Evolutionary conservation across 768 basidiomycete genomes (phyloP).

Genomic region (Coprinellus aureogranulatus): DNA sequence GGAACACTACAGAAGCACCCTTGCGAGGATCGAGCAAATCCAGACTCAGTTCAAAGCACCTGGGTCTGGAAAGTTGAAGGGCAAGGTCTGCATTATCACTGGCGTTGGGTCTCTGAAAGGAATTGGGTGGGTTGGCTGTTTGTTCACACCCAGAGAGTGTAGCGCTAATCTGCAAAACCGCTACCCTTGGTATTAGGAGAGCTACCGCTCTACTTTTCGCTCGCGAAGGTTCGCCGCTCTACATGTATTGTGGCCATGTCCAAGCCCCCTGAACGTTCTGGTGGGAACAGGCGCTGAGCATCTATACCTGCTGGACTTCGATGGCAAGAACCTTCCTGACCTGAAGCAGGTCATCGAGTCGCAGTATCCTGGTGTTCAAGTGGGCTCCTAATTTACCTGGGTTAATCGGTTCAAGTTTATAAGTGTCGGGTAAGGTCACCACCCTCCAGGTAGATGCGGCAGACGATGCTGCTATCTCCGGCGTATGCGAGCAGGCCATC

Average conservation of each 20-base stretch:
- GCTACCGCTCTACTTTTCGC: constrained; percentile 72
- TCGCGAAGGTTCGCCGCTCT: constrained; percentile 59
- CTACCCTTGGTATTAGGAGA: constrained; percentile 46
- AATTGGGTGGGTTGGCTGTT: constrained; percentile 64
- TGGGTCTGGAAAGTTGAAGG: constrained; percentile 56
- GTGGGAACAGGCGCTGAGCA: constrained; percentile 61
- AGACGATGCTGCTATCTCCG: constrained; percentile 65
- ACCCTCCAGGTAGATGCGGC: constrained; percentile 80
- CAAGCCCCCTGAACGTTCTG: constrained; percentile 6
- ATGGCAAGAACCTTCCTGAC: constrained; percentile 62
- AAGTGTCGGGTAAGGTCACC: too few species aligned
- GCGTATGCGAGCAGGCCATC: constrained; percentile 68
- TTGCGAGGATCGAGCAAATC: constrained; percentile 65
- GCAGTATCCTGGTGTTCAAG: constrained; percentile 78
- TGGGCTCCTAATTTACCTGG: constrained; percentile 31
- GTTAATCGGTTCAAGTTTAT: too few species aligned
- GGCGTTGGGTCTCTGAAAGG: constrained; percentile 85
- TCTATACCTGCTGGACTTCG: constrained; percentile 74
- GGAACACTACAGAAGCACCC: constrained; percentile 58
- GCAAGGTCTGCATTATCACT: constrained; percentile 84
- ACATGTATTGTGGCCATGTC: not conserved
- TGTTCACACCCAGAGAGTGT: not conserved
- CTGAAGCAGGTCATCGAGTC: constrained; percentile 66
- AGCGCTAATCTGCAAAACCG: not conserved
- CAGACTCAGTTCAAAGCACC: constrained; percentile 64